These are phyloP conservation scores for Podila verticillata DNA, from an alignment of 192 early-diverging fungal genomes.

Conservation along the genomic window DNA sequence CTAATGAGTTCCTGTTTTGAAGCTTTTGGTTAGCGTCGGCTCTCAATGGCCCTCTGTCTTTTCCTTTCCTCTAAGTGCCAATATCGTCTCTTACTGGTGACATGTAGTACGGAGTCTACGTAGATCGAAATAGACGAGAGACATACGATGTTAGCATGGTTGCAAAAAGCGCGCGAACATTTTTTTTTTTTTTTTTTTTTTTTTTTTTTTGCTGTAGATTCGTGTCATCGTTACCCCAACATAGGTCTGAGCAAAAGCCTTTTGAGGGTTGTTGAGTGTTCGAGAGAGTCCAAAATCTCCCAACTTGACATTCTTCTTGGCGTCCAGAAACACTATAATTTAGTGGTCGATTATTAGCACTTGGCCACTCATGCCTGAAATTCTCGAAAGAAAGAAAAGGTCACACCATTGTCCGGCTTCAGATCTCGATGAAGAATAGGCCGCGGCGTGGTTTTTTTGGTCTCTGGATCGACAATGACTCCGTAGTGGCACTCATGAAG, in stretches of 20 bases:
- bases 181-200: no score
- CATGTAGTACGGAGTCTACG: constrained; percentile 81
- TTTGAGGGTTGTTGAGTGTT: constrained; percentile 64
- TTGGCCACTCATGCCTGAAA: no score
- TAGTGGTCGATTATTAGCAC: no score
- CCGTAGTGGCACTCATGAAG: constrained; percentile 77
- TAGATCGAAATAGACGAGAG: not conserved
- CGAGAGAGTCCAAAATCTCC: constrained; percentile 82
- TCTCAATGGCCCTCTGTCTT: not conserved
- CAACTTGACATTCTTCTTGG: constrained; percentile 72
- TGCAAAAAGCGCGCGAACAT: not conserved
- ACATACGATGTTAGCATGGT: not conserved
- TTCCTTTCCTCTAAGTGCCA: no score
- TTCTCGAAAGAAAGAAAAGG: not conserved
- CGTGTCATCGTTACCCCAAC: constrained; percentile 62
- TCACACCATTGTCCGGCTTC: constrained; percentile 81
- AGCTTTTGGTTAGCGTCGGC: not conserved
- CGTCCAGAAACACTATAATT: constrained; percentile 71
- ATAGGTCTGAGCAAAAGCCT: constrained; percentile 77
- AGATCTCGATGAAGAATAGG: constrained; percentile 77
- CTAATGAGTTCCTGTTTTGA: constrained; percentile 67
- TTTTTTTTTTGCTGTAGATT: not conserved
- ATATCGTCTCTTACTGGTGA: constrained; percentile 66
- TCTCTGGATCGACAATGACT: constrained; percentile 26
- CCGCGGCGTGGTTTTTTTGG: constrained; percentile 33